Base-by-base conservation (phyloP, 179 eudicot genomes). In the Sideroxylon spinosum region DNA sequence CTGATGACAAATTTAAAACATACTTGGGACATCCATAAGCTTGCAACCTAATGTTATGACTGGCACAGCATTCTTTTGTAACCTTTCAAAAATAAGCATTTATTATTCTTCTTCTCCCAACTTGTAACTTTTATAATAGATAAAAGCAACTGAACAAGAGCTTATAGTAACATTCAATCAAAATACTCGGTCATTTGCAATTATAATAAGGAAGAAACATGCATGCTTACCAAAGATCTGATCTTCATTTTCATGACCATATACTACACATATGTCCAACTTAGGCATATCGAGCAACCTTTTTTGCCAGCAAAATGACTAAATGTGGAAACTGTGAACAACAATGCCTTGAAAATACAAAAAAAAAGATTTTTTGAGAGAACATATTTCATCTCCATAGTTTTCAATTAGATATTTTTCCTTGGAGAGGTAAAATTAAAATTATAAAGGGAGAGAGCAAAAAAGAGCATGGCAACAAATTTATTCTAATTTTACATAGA, bases 281-380 rank as follows among this genome's bases (percentile, higher is more conserved):
- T 89, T 93, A 19, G 98, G 97, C 86, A 95, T 85, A 80, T 93
- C 95, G 56, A 95, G 94, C 84, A 93, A 83, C 80, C 88, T 91
- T 82, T 89, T 93, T 62, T 91, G n/a, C 95, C 98, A 93, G 98
- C 95, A 95, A 82, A 86, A 95, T 90, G 82, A 82, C 98, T 95
- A 86, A 82, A 91, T 22, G 79, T 61, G 75, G 72, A 86, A 81
- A 81, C 59, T 80, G 85, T 90, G 79, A 91, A 84, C 77, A 85
- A 81, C 49, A 78, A 55, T 67, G 81, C 48, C 77, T 28, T 57
- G 29, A 63, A 19, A 46, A 37, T 25, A 68, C 44, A 68, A 25
- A 77, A 17, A 25, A 77, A 17, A 3, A 2, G 9, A 62, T 48
- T 44, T 17, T 25, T 9, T 50, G 29, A 49, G 26, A 48, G 56